Base-by-base conservation (phyloP, 768 basidiomycete genomes). In the Lyophyllum decastes region DNA sequence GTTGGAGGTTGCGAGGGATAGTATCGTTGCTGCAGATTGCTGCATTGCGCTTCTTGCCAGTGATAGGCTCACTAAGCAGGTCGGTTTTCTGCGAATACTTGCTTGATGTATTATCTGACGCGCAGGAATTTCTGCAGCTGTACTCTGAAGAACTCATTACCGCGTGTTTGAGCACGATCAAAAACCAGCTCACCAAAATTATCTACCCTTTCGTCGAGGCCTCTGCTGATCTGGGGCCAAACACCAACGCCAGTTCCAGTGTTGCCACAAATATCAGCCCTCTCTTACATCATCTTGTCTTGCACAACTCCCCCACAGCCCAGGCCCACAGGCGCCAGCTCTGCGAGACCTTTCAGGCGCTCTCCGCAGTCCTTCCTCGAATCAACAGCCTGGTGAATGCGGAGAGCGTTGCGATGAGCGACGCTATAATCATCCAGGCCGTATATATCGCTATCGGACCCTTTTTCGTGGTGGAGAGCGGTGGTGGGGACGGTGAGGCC, bases 81-180 rank as follows among this genome's bases (percentile, higher is more conserved):
- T 94, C 40, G 9, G 59, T 49, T 16, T 24, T 33, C 22, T 14
- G 7, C 16, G 16, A 6, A 11, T 2, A 0, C 10, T 30, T 12
- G 16, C 19, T n/a, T 16, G 2, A 27, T 2, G 21, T 4, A 10
- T 48, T 10, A 4, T n/a, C 19, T 33, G 14, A 40, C n/a, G 33
- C 16, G 6, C 47, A 6, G 25, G 55, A 33, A 21, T 48, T 10
- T 30, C 45, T 19, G 40, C 66, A 95, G 90, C 76, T 98, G 9
- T 96, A 96, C 70, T 97, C 96, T 0, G 94, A 98, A 70, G 97
- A 99, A 68, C 79, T 95, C 11, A 92, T 99, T 60, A 87, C 87
- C 0, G 76, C 82, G 0, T 93, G 94, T 72, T 77, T 98, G 17
- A 77, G 74, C 43, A 78, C 88, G 0, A 80, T 94, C 60, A 95